Conservation (phyloP, 805 yeast genomes). For the Yamadazyma tumulicola region DNA sequence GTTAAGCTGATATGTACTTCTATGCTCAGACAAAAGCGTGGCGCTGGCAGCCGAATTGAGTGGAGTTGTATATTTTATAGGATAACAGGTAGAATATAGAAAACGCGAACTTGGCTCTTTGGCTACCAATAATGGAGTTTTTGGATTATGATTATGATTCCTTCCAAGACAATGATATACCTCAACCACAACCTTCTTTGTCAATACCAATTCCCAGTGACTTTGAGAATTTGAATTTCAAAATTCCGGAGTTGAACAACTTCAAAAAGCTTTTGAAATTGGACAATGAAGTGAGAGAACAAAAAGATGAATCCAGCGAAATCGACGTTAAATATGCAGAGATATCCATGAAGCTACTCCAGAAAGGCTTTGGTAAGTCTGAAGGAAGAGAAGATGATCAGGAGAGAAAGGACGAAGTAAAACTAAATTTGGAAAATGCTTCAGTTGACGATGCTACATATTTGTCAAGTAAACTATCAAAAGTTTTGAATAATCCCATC, state of each 20-base stretch:
- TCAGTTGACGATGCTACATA: constrained; percentile 7
- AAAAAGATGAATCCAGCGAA: constrained; percentile 11
- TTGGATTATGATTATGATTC: constrained; percentile 40
- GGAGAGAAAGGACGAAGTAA: not conserved
- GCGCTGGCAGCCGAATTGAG: not conserved
- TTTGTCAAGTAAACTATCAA: constrained; percentile 43
- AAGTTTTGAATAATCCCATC: constrained; percentile 46
- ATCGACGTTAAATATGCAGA: constrained; percentile 49
- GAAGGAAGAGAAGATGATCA: not conserved
- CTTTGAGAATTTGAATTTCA: constrained; percentile 28
- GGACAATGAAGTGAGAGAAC: constrained; percentile 11
- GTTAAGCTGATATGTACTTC: constrained; percentile 13
- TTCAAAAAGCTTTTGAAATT: constrained; percentile 27
- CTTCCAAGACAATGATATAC: constrained; percentile 25
- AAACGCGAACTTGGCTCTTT: not conserved
- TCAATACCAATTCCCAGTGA: constrained; percentile 36
- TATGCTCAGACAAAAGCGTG: too few species aligned
- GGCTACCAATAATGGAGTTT: constrained; percentile 35
- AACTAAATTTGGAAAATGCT: not conserved
- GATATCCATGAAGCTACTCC: constrained; percentile 40
- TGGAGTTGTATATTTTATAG: too few species aligned
- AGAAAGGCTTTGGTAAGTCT: too few species aligned
- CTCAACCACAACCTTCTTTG: constrained; percentile 44
- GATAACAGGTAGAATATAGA: too few species aligned
- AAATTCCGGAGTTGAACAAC: constrained; percentile 30